Evolutionary conservation across 805 yeast species (phyloP), one percentile per base, ranked within the genome.

Genomic region (Candida maesae): DNA sequence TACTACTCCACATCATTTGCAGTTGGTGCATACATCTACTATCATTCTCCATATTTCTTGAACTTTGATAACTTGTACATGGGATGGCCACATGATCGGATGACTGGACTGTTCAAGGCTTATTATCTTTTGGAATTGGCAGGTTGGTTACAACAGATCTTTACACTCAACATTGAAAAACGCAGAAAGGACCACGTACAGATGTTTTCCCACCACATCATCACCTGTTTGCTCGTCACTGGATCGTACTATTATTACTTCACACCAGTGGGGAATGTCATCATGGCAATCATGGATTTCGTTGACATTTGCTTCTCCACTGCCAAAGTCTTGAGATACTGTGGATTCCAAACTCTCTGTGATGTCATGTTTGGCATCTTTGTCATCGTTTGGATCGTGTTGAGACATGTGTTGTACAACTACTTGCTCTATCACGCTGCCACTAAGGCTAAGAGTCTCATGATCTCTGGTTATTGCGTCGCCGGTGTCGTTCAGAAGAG

Each of bases 201-300:
- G 63, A 89, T 89, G 97, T 78, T 88, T 55, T 66, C 81, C 34
- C 97, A 89, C 60, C 97, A 89, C 62, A 78, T 90, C 42, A 80
- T 90, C 42, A 89, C 97, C 1, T 72, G 80, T 52, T 52, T 68
- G 17, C 70, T 89, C 41, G 73, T 84, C 20, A 59, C 72, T 11
- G 91, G 93, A 2, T 82, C 93, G 1, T 89, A 88, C 61, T 69
- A 67, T 55, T 79, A 77, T 58, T 80, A 84, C 63, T 84, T 80
- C 62, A 76, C 81, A 25, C 73, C 86, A 27, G 74, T 86, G 41
- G 96, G 97, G 23, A 86, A 87, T 61, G 73, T 82, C 21, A 81
- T 89, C 33, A 63, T 87, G 50, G 71, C 81, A 46, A 65, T 86
- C 41, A 89, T 89, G 95, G 96, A 89, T 65, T 67, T 80, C 23